Percentiles rank a stretch among this genome's conserved stretches.
Conservation (phyloP, 2,329 filamentous ascomycete species). For the Hymenoscyphus fraxineus region DNA sequence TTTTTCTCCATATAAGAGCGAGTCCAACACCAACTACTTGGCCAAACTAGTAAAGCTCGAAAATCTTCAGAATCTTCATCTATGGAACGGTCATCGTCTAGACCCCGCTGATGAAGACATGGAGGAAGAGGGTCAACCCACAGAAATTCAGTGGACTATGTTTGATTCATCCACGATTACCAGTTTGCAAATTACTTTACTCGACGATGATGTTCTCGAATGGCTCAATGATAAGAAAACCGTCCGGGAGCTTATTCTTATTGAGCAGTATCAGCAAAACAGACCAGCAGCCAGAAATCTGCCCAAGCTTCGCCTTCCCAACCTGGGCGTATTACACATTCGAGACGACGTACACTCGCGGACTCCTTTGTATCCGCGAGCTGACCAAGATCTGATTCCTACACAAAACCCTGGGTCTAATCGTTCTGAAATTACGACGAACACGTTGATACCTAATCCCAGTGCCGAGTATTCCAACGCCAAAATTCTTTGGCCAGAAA, state of each 20-base stretch:
- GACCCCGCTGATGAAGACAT: not conserved
- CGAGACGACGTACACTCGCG: constrained; percentile 2
- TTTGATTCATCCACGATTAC: constrained; percentile 5
- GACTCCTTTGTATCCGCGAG: not conserved
- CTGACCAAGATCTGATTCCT: not conserved
- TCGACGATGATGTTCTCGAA: constrained; percentile 1
- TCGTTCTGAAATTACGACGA: not conserved
- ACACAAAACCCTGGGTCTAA: not conserved
- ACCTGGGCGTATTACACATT: constrained; percentile 11
- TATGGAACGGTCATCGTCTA: constrained; percentile 9
- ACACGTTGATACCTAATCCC: not conserved
- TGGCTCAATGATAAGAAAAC: constrained; percentile 12
- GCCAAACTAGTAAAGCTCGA: constrained; percentile 6
- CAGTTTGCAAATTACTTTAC: constrained; percentile 9
- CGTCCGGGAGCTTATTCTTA: constrained; percentile 16
- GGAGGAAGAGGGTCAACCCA: not conserved
- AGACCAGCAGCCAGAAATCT: constrained; percentile 11
- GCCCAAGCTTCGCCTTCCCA: constrained; percentile 9
- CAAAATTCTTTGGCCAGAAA: not conserved
- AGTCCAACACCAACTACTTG: constrained; percentile 3
- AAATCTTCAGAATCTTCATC: constrained; percentile 8
- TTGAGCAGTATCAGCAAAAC: constrained; percentile 12
- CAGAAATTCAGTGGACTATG: constrained; percentile 9
- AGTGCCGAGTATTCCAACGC: not conserved
- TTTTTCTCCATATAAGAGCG: constrained; percentile 1